Base-by-base conservation (phyloP, 2,329 filamentous ascomycete genomes). In the Akanthomyces muscarius region DNA sequence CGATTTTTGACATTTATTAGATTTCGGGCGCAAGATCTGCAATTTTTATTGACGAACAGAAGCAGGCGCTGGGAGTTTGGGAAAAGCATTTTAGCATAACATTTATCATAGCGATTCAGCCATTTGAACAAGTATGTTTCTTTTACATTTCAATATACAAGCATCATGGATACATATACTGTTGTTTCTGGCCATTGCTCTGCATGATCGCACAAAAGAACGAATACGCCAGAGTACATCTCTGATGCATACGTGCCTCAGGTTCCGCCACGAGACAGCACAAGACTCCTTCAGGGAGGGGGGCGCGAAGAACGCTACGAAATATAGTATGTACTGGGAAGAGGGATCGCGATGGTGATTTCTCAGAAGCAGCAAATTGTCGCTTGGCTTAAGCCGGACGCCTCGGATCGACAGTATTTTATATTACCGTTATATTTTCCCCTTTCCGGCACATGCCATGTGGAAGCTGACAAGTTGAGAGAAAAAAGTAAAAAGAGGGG, bases 11-110 rank as follows among this genome's bases (percentile, higher is more conserved):
- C 4, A 28, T 25, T n/a, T 45, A 36, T 55, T 5, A 14, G 4
- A n/a, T 25, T 10, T 33, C 7, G 21, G 42, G 42, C 21, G 25
- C 18, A 25, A 23, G 30, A 33, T 18, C 54, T 42, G 36, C 8
- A 23, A 14, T 18, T 53, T 1, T 42, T 4, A 25, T 23, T 42
- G 30, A 42, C 8, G 10, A 6, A 28, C 42, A 48, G 21, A 18
- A 47, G 42, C 28, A 57, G 28, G n/a, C 13, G 13, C 23, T 48
- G 28, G 28, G 54, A 47, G 42, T 57, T 13, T 36, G n/a, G 11
- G 42, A 10, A 47, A 42, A 23, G 54, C 42, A 57, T 57, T 48
- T 10, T 36, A 47, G 28, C 42, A 57, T 47, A 57, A 57, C 42
- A 57, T 36, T 38, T 38, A 21, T 18, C 21, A 45, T 6, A 57